A percentile compares a stretch with the other conserved stretches of the same genome.
phyloP scores from a whole-genome alignment of 2,329 filamentous ascomycete genomes.

The Grosmannia clavigera region DNA sequence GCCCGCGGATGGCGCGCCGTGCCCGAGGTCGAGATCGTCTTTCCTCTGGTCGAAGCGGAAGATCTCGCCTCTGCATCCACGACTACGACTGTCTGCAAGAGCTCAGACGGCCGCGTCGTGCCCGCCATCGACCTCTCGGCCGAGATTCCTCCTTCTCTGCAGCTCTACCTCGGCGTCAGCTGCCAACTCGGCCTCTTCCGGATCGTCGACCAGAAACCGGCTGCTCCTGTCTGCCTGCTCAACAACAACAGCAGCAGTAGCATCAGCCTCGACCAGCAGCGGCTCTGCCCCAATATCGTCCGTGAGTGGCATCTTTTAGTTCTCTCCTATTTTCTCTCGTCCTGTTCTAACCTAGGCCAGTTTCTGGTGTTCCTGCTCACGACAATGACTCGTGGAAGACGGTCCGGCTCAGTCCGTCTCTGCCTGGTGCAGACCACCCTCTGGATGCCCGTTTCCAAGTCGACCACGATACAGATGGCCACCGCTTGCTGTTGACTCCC shows the following conservation, averaged over 20 bases:
- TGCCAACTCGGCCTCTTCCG: conserved; percentile 58
- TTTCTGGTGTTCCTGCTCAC: conserved; percentile 47
- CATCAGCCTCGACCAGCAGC: too few species aligned
- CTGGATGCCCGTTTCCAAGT: background rate
- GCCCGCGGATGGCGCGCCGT: conserved; percentile 32
- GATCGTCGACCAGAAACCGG: conserved; percentile 38
- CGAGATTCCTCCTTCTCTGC: conserved; percentile 50
- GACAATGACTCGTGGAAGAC: conserved; percentile 54
- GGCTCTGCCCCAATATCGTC: conserved; percentile 49
- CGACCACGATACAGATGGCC: background rate
- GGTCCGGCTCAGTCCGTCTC: conserved; percentile 37
- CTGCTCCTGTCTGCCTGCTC: background rate
- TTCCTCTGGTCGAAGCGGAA: conserved; percentile 40
- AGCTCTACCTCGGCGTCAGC: conserved; percentile 52
- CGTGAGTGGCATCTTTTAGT: conserved; percentile 24
- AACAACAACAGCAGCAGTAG: background rate
- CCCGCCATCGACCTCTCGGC: conserved; percentile 42
- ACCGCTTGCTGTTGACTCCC: conserved; percentile 51
- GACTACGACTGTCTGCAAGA: conserved; percentile 36
- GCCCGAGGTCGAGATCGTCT: conserved; percentile 50
- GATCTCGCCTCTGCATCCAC: too few species aligned
- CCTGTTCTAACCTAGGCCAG: background rate
- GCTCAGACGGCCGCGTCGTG: conserved; percentile 44
- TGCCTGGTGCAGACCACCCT: conserved; percentile 27
- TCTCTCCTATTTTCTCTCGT: background rate